Base-by-base conservation (phyloP, 2,329 filamentous ascomycete genomes). In the Sphaerostilbella broomeana region DNA sequence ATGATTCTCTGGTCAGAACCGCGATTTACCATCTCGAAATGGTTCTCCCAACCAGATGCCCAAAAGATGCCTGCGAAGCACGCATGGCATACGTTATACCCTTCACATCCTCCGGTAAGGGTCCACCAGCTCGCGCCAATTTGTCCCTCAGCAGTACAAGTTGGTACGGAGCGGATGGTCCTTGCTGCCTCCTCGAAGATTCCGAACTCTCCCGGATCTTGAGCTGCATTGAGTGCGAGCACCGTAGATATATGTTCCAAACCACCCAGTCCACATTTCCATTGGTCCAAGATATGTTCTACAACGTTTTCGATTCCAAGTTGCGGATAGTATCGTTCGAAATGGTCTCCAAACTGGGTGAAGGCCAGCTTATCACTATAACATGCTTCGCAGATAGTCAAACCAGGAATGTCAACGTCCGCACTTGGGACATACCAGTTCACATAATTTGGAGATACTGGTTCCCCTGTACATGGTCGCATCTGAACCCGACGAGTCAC, bases 51-150 rank as follows among this genome's bases (percentile, higher is more conserved):
- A 1, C 46, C 48, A 5, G 47, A 44, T 1, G 58, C 50, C 5
- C 42, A 43, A 7, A 63, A 26, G n/a, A 56, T 46, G 2, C 58
- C 61, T 0, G 46, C 44, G 29, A 55, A 54, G 32, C 61, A 64
- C 4, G 60, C 57, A 16, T 61, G 53, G 20, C 61, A 64, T 1
- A 64, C 47, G 12, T 47, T 47, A 6, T 53, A 51, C 0, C 47
- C 47, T 0, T 44, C 39, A 8, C 52, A 49, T 0, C 40, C 51
- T 1, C 36, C n/a, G n/a, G n/a, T n/a, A 0, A 61, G 16, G 0
- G 59, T 62, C 50, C 57, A 64, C 58, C 59, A 62, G 3, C 52
- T 59, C 1, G 58, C 58, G 3, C 56, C 38, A 1, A 49, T 26
- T 21, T 61, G 54, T 1, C 56, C 59, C 2, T 52, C 31, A 0